Conservation (phyloP, 1,139 yeast species). For the Sugiyamaella pinicola region DNA sequence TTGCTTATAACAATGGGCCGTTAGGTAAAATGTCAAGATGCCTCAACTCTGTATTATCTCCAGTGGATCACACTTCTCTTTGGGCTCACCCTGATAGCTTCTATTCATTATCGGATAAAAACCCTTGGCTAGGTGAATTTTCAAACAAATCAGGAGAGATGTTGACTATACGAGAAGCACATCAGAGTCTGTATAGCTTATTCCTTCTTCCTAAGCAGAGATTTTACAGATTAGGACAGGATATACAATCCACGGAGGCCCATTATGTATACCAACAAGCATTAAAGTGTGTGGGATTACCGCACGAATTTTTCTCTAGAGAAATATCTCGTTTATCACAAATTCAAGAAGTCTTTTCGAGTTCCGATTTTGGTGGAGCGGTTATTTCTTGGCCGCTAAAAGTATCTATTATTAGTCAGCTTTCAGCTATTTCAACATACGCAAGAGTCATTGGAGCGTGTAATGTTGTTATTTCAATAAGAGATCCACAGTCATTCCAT, state of each 20-base stretch:
- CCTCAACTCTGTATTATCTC: constrained; percentile 27
- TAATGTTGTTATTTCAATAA: constrained; percentile 65
- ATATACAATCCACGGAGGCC: constrained; percentile 17
- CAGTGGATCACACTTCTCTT: constrained; percentile 27
- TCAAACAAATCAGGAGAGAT: constrained; percentile 16
- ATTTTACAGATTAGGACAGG: constrained; percentile 29
- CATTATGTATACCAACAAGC: constrained; percentile 15
- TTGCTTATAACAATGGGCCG: constrained; percentile 31
- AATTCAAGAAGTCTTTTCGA: constrained; percentile 21
- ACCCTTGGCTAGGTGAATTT: constrained; percentile 20
- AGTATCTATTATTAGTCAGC: constrained; percentile 16
- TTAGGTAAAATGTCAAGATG: constrained; percentile 29
- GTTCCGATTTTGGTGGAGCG: constrained; percentile 28
- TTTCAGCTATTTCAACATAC: constrained; percentile 49
- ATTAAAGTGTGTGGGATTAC: constrained; percentile 21
- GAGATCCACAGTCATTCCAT: constrained; percentile 48
- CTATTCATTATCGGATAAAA: constrained; percentile 18
- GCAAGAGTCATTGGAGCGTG: constrained; percentile 80
- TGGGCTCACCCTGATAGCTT: constrained; percentile 24
- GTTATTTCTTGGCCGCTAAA: constrained; percentile 25
- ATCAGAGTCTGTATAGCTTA: constrained; percentile 23
- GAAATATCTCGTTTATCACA: constrained; percentile 13
- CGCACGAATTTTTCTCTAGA: constrained; percentile 20
- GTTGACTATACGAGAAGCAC: constrained; percentile 25
- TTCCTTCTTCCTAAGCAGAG: constrained; percentile 26